Percentiles rank a stretch among this genome's conserved stretches.
Conservation (phyloP, 2,329 filamentous ascomycete species). For the Fusarium temperatum region DNA sequence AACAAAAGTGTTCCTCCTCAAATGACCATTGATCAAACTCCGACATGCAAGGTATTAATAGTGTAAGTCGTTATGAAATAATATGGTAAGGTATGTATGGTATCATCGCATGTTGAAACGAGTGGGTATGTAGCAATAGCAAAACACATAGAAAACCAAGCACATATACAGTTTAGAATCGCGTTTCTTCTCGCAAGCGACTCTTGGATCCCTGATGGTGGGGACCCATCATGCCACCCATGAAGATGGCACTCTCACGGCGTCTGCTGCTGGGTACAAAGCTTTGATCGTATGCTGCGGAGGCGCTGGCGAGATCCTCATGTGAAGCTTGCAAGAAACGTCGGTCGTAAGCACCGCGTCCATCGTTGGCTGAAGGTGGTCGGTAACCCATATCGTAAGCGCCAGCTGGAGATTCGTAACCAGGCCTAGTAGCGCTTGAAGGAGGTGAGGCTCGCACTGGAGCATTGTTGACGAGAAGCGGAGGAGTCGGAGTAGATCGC, state of each 20-base stretch:
- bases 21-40: slow-evolving; percentile 13
- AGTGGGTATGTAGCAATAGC: slow-evolving; percentile 46
- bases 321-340: slow-evolving; percentile 45
- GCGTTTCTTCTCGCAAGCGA: slow-evolving; percentile 64
- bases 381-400: slow-evolving; percentile 56
- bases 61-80: slow-evolving; percentile 38
- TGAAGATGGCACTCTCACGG: slow-evolving; percentile 69
- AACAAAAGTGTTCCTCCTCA: slow-evolving; percentile 15
- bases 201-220: slow-evolving; percentile 62
- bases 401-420: slow-evolving; percentile 54
- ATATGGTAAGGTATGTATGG: slow-evolving; percentile 30
- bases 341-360: slow-evolving; percentile 50
- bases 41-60: slow-evolving; percentile 37
- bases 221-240: slow-evolving; percentile 57
- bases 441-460: slow-evolving; percentile 54
- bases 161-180: slow-evolving; percentile 50
- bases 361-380: slow-evolving; percentile 39
- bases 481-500: slow-evolving; percentile 60
- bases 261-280: slow-evolving; percentile 59
- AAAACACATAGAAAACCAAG: slow-evolving; percentile 37
- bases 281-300: slow-evolving; percentile 49
- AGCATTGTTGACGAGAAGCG: slow-evolving; percentile 49
- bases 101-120: slow-evolving; percentile 45
- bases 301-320: slow-evolving; percentile 37
- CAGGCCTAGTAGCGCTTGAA: slow-evolving; percentile 49